Evolutionary conservation across 768 basidiomycete species (phyloP).

Genomic region (Phanerochaete carnosa): DNA sequence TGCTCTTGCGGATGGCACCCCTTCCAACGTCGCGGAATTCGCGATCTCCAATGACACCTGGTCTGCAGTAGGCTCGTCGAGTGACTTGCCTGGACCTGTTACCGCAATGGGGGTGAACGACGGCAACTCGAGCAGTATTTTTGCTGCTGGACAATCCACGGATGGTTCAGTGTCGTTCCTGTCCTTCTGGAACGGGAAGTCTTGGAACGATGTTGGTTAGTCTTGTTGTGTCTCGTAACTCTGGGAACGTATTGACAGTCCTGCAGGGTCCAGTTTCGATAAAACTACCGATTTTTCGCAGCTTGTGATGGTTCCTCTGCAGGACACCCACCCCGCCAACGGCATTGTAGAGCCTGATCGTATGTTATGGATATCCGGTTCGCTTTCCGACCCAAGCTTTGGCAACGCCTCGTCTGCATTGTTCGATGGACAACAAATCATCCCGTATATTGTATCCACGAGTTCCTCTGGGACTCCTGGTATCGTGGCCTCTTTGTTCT

Average conservation of each 20-base stretch:
- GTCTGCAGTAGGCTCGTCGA: constrained; percentile 58
- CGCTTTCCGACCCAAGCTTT: constrained; percentile 60
- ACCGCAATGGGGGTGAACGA: constrained; percentile 86
- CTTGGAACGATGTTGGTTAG: constrained; percentile 70
- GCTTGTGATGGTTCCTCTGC: constrained; percentile 86
- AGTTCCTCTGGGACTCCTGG: constrained; percentile 66
- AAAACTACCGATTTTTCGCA: constrained; percentile 70
- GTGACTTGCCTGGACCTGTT: constrained; percentile 80
- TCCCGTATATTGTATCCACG: constrained; percentile 78
- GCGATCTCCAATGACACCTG: constrained; percentile 72
- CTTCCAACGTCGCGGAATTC: constrained; percentile 73
- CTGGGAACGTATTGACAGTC: not conserved
- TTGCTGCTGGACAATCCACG: constrained; percentile 80
- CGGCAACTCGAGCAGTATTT: constrained; percentile 78
- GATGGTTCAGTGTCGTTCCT: constrained; percentile 70
- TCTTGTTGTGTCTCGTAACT: not conserved
- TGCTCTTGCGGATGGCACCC: constrained; percentile 55
- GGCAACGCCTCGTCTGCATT: constrained; percentile 84
- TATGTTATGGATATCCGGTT: constrained; percentile 86
- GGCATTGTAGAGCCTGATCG: constrained; percentile 79
- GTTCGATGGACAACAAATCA: constrained; percentile 79
- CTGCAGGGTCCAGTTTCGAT: constrained; percentile 51
- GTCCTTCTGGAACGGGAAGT: constrained; percentile 77
- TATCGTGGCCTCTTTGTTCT: constrained; percentile 74
- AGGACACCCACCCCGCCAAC: constrained; percentile 67